These are phyloP conservation scores for Musa beccarii DNA, from an alignment of 176 grass and related monocot genomes.

Conservation along the genomic window DNA sequence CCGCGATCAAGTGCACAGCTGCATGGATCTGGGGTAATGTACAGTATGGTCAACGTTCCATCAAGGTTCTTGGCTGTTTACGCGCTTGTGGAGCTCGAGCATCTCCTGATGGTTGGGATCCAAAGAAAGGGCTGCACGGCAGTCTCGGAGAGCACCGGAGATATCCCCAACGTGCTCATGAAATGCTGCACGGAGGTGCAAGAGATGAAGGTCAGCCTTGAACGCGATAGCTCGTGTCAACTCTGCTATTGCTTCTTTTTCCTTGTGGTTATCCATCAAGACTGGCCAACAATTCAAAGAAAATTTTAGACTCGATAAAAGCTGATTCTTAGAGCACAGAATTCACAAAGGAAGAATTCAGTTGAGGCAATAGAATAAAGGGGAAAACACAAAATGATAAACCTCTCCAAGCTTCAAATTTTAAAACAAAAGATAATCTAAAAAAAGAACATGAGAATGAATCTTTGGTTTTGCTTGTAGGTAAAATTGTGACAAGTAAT, in stretches of 20 bases:
- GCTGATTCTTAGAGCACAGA: too few relatives aligned
- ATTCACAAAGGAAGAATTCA: too few relatives aligned
- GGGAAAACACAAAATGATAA: too few relatives aligned
- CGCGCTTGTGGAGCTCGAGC: constrained; percentile 80
- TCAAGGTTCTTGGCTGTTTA: constrained; percentile 80
- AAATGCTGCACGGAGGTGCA: constrained; percentile 86
- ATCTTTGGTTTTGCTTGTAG: too few relatives aligned
- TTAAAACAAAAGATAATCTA: too few relatives aligned
- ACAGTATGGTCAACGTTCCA: not conserved
- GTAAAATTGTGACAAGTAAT: too few relatives aligned
- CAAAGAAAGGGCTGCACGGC: constrained; percentile 69
- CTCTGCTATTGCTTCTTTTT: constrained; percentile 76
- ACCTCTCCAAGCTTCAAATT: too few relatives aligned
- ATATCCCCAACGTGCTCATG: constrained; percentile 71
- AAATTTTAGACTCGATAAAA: not conserved
- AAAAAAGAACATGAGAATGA: too few relatives aligned
- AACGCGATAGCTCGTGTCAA: constrained; percentile 63
- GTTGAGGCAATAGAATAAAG: too few relatives aligned
- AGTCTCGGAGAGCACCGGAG: constrained; percentile 55
- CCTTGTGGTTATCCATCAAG: constrained; percentile 89
- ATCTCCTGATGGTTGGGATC: constrained; percentile 92
- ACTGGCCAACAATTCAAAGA: constrained; percentile 31
- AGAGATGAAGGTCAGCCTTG: constrained; percentile 75
- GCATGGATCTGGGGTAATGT: constrained; percentile 12
- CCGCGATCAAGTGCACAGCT: not conserved